Evolutionary conservation across 1,139 yeast species (phyloP).

Genomic region (Protomyces lactucae-debilis): DNA sequence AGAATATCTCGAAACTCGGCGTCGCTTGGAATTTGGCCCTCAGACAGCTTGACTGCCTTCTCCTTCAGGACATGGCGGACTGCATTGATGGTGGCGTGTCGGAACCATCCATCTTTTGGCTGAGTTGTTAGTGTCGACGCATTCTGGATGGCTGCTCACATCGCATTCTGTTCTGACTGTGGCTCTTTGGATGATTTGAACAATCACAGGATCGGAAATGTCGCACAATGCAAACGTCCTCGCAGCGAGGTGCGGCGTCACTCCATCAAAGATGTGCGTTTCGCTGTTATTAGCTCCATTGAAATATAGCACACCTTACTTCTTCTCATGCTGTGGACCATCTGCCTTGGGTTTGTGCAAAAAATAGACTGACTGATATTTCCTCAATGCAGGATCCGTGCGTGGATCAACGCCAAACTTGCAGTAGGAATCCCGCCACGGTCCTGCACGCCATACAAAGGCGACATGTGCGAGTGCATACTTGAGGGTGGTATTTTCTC

Average conservation of each 20-base stretch:
- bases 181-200: conserved; percentile 46
- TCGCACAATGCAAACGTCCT: conserved; percentile 81
- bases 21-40: conserved; percentile 10
- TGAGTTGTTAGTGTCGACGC: conserved; percentile 51
- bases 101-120: conserved; percentile 52
- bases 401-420: conserved; percentile 76
- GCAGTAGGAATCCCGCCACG: conserved; percentile 89
- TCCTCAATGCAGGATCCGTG: conserved; percentile 50
- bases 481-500: conserved; percentile 49
- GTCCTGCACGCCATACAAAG: conserved; percentile 78
- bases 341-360: conserved; percentile 38
- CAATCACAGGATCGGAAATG: conserved; percentile 61
- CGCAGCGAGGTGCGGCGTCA: conserved; percentile 54
- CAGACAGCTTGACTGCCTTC: conserved; percentile 45
- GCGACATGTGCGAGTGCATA: conserved; percentile 80
- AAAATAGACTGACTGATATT: conserved; percentile 81
- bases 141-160: neutral
- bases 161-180: conserved; percentile 35
- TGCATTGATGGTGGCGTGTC: conserved; percentile 1
- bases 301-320: conserved; percentile 34
- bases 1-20: conserved; percentile 1
- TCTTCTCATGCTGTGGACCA: neutral
- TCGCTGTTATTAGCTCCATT: conserved; percentile 35
- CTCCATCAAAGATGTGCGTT: conserved; percentile 65
- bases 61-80: conserved; percentile 64